A percentile compares a stretch with the other conserved stretches of the same genome.
Evolutionary conservation across 2,329 filamentous ascomycete species (phyloP).

Genomic region (Fusarium continuum): DNA sequence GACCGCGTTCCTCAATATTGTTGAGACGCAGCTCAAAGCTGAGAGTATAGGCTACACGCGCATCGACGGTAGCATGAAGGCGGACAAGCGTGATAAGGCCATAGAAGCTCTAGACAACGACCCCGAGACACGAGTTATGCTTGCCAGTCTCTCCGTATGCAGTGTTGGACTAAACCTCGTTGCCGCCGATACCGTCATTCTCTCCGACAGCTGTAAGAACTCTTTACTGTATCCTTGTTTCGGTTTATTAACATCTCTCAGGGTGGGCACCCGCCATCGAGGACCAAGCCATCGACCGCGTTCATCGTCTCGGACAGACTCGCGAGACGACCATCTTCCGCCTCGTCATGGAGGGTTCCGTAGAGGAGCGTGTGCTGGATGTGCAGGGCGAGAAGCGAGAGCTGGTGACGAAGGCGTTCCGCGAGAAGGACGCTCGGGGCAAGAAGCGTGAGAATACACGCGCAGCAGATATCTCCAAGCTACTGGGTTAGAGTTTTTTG

Average conservation of each 20-base stretch:
- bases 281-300: slow-evolving; percentile 88
- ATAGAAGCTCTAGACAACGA: slow-evolving; percentile 74
- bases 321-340: slow-evolving; percentile 81
- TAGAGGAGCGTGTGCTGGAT: slow-evolving; percentile 82
- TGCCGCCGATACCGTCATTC: slow-evolving; percentile 83
- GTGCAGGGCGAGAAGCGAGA: slow-evolving; percentile 83
- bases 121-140: slow-evolving; percentile 74
- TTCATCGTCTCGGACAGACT: slow-evolving; percentile 86
- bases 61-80: slow-evolving; percentile 83
- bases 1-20: slow-evolving; percentile 76
- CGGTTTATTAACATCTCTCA: slow-evolving; percentile 31
- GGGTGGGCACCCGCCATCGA: slow-evolving; percentile 95
- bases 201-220: slow-evolving; percentile 75
- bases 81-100: slow-evolving; percentile 74
- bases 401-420: slow-evolving; percentile 80
- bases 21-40: slow-evolving; percentile 72
- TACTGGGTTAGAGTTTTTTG: slow-evolving; percentile 49
- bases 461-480: slow-evolving; percentile 63
- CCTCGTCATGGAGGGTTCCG: slow-evolving; percentile 79
- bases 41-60: slow-evolving; percentile 72
- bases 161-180: slow-evolving; percentile 88
- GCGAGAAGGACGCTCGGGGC: slow-evolving; percentile 67
- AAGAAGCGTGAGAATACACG: slow-evolving; percentile 66
- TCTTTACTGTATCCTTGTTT: background rate
- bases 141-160: slow-evolving; percentile 84